phyloP scores from a whole-genome alignment of 192 early-diverging fungal species.

The Rhizophlyctis rosea region DNA sequence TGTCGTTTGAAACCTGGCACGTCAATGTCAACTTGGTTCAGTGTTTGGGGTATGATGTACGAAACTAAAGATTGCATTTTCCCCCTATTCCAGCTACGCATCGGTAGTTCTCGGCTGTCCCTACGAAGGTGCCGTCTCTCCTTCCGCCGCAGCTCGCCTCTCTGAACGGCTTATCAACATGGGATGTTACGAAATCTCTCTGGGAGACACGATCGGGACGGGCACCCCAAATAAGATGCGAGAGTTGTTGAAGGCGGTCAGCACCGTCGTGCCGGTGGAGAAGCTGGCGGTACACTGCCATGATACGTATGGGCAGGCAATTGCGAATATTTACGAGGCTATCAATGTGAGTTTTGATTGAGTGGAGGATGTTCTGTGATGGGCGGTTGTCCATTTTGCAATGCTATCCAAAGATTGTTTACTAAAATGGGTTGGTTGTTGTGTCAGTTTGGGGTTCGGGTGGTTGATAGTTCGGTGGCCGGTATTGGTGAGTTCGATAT shows the following conservation, averaged over 20 bases:
- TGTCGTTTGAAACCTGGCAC: background rate
- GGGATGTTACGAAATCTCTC: constrained; percentile 96
- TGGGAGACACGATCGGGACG: constrained; percentile 91
- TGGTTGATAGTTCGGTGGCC: constrained; percentile 89
- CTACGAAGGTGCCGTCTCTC: constrained; percentile 78
- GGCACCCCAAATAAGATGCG: constrained; percentile 53
- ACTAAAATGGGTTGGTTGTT: background rate
- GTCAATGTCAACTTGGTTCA: background rate
- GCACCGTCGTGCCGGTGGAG: constrained; percentile 66
- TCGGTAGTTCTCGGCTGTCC: constrained; percentile 92
- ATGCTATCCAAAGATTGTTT: background rate
- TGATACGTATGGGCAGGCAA: constrained; percentile 95
- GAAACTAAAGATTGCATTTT: background rate
- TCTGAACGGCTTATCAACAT: constrained; percentile 72
- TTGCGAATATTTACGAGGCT: constrained; percentile 86
- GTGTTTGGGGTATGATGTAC: no score
- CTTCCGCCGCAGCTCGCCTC: constrained; percentile 67
- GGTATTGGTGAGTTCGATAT: constrained; percentile 63
- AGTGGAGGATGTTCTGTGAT: background rate
- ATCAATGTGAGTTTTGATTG: constrained; percentile 46
- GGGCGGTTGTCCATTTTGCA: background rate
- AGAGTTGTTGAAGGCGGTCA: constrained; percentile 68
- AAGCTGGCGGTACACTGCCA: constrained; percentile 90
- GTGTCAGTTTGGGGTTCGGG: constrained; percentile 73
- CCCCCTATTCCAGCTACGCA: constrained; percentile 63